Base-by-base conservation (phyloP, 768 basidiomycete genomes). In the Xanthoconium purpureum region DNA sequence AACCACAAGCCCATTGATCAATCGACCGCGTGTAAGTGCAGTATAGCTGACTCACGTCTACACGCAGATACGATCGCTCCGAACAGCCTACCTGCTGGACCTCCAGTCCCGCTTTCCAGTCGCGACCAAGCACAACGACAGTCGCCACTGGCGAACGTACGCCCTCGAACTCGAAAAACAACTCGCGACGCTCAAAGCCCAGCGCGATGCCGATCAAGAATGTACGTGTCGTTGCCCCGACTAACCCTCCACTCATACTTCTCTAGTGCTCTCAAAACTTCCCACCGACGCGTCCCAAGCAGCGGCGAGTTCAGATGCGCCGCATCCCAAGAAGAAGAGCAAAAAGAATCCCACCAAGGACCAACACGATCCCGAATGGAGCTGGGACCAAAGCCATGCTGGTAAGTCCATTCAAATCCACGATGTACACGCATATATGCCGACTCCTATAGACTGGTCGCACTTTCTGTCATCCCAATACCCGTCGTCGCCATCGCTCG, bases 111-210 rank as follows among this genome's bases (percentile, higher is more conserved):
- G n/a, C 7, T 71, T 71, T 39, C 65, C 68, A 1, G n/a, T 54
- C 35, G n/a, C 52, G 8, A 50, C 50, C 52, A 20, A 52, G 38
- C 36, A 48, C 15, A 29, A 36, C 3, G 29, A 18, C 3, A 5
- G 9, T 32, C 60, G 36, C 40, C 53, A 56, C 10, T 71, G 71
- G 71, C 62, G 63, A 46, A 50, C 55, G 6, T 68, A 68, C 37
- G 67, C 69, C n/a, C 63, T 71, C 38, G 57, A 57, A n/a, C 69
- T 71, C n/a, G 71, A 71, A 53, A 55, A 54, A 47, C 60, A 63
- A 14, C 61, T 71, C 15, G 35, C 58, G 30, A 33, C 32, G 1
- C 58, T 71, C 39, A 60, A 69, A 43, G 43, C 59, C 15, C 56
- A 57, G 33, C 61, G 55, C 29, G 61, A 72, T 51, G 61, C 54